These are phyloP conservation scores for Elongisporangium prolatum DNA, from an alignment of 352 stramenopile genomes.

Conservation along the genomic window DNA sequence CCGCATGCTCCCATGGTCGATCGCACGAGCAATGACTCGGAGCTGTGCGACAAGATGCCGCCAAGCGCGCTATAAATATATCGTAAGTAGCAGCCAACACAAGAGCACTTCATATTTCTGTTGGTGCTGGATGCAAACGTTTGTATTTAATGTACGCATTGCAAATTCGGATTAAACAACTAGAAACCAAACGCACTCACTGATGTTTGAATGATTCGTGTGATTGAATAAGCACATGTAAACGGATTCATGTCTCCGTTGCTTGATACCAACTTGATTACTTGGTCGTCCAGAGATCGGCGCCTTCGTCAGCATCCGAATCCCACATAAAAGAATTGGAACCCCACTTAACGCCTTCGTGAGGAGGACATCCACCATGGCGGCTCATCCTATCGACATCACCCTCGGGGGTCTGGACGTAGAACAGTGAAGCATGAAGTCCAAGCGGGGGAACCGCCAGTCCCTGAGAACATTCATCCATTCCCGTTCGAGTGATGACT, in stretches of 20 bases:
- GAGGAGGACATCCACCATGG: slow-evolving; percentile 80
- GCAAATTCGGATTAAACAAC: background rate
- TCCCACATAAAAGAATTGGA: slow-evolving; percentile 89
- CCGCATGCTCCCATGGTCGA: background rate
- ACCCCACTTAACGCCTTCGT: slow-evolving; percentile 83
- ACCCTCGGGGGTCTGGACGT: slow-evolving; percentile 75
- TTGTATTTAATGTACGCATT: background rate
- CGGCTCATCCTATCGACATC: slow-evolving; percentile 72
- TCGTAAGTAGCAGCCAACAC: background rate
- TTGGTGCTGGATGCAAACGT: background rate
- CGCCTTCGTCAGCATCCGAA: slow-evolving; percentile 74
- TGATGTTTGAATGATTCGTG: background rate
- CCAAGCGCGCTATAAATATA: background rate
- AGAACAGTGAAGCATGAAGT: slow-evolving; percentile 80
- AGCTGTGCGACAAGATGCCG: background rate
- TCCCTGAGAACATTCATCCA: slow-evolving; percentile 76
- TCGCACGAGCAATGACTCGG: background rate
- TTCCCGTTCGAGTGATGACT: slow-evolving; percentile 63
- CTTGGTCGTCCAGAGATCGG: slow-evolving; percentile 77
- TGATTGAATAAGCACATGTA: background rate
- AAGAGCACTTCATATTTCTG: background rate
- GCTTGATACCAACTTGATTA: slow-evolving; percentile 17
- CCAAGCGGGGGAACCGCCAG: slow-evolving; percentile 65
- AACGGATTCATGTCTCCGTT: background rate
- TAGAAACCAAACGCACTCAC: background rate